phyloP scores from a whole-genome alignment of 2,329 filamentous ascomycete species.

The Tympanopsis confertula region DNA sequence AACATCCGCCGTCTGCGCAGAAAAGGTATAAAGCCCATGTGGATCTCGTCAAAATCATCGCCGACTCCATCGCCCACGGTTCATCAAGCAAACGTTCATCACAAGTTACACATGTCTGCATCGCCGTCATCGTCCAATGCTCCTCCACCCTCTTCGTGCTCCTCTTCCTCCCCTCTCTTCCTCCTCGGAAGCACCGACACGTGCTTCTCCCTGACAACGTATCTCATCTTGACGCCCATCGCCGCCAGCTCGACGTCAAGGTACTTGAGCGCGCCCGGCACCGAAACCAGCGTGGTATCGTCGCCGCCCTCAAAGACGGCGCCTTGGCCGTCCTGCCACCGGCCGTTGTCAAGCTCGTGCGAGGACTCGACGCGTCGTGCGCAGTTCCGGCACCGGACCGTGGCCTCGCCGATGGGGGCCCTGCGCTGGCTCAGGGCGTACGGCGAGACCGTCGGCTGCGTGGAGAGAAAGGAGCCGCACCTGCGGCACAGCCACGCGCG shows the following conservation, averaged over 20 bases:
- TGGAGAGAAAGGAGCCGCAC: conserved; percentile 84
- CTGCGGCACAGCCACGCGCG: conserved; percentile 78
- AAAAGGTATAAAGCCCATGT: too few relatives aligned
- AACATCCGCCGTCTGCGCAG: too few relatives aligned
- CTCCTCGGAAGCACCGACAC: too few relatives aligned
- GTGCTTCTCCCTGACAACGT: conserved; percentile 56
- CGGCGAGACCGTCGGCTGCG: conserved; percentile 65
- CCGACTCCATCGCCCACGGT: too few relatives aligned
- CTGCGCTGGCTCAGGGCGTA: conserved; percentile 50
- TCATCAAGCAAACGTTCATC: too few relatives aligned
- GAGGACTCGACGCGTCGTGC: conserved; percentile 49
- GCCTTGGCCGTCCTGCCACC: conserved; percentile 88
- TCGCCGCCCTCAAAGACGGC: conserved; percentile 77
- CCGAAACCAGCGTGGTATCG: conserved; percentile 80
- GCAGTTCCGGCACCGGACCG: conserved; percentile 71
- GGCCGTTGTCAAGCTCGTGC: conserved; percentile 38
- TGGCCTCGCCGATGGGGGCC: conserved; percentile 37
- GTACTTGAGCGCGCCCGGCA: conserved; percentile 85
- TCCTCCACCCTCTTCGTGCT: too few relatives aligned
- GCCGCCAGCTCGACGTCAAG: conserved; percentile 89
- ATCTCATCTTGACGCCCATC: conserved; percentile 94
- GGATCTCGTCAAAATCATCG: too few relatives aligned
- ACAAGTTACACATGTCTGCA: too few relatives aligned
- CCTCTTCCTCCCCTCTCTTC: too few relatives aligned
- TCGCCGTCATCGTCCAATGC: too few relatives aligned